Evolutionary conservation across 228 moss, liverwort and hornwort species (phyloP), one percentile per base, ranked within the genome.

Genomic region (Sphagnum magellanicum): DNA sequence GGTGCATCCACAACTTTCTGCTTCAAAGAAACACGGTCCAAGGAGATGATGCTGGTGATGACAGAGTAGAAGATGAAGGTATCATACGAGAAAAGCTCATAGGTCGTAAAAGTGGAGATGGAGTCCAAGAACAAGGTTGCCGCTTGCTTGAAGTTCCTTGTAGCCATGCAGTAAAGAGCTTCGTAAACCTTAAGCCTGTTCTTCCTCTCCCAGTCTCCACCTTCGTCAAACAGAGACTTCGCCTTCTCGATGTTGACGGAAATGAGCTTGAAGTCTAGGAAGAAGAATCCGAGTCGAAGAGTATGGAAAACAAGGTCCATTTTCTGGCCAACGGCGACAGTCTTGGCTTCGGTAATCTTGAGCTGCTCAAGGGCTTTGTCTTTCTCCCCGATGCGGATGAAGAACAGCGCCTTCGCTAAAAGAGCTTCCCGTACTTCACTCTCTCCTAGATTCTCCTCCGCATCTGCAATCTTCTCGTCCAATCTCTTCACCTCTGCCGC

Each of bases 1-100:
- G 98, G 98, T 16, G 98, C 98, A 81, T 98, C 98, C 50, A 98
- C 94, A n/a, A 98, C 98, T 83, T 98, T 93, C 78, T 92, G 90
- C 70, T 93, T 94, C 72, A 98, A 78, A 69, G 92, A 87, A 17
- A 98, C 98, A 67, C 98, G 90, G 68, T 93, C 97, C 60, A 98
- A 85, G 48, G 98, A 93, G 47, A 94, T 87, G 60, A 98, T 94
- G 68, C 98, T 98, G 59, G 98, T 93, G 68, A 98, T 71, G 52
- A 98, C 98, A 6, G 97, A 91, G 75, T 94, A 98, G 71, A 98
- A 94, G 62, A 98, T 93, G 63, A 98, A 98, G 4, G 89, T 94
- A 62, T 98, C 98, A 14, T 98, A 98, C 4, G 94, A 91, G 79
- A 98, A 93, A 50, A 98, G 86, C 76, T 98, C 98, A 67, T 87